Percentiles rank a stretch among this genome's conserved stretches.
phyloP scores from a whole-genome alignment of 2,329 filamentous ascomycete species.

The Diaporthe eres region DNA sequence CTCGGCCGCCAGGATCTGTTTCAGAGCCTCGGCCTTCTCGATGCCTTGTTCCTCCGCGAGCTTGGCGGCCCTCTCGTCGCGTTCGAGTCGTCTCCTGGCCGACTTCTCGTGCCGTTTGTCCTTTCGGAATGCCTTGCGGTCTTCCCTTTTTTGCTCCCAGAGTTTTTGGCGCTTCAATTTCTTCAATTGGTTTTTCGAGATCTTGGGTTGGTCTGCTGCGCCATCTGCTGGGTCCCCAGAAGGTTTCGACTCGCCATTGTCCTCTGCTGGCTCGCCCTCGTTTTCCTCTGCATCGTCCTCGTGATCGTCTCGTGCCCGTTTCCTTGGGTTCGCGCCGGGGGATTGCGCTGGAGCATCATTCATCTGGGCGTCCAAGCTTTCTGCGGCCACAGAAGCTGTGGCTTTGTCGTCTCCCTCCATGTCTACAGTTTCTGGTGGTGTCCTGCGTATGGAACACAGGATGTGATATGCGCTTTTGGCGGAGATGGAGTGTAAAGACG shows the following conservation, averaged over 20 bases:
- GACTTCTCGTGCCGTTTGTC: conserved; percentile 66
- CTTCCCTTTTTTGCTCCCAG: conserved; percentile 81
- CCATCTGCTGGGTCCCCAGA: neutral
- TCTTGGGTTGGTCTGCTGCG: conserved; percentile 32
- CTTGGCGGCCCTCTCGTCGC: conserved; percentile 63
- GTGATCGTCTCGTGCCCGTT: conserved; percentile 34
- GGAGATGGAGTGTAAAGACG: neutral
- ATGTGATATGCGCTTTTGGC: neutral
- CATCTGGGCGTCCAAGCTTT: neutral
- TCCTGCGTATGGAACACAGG: neutral
- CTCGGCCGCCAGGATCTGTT: conserved; percentile 46
- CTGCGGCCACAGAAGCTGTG: neutral
- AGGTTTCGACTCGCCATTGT: neutral
- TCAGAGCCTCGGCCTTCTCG: conserved; percentile 54
- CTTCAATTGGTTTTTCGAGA: conserved; percentile 92
- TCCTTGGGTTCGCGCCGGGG: conserved; percentile 26
- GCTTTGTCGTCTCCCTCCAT: conserved; percentile 15
- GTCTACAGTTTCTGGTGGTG: neutral
- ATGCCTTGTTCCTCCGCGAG: conserved; percentile 56
- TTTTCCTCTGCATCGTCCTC: conserved; percentile 12
- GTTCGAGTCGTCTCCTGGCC: conserved; percentile 64
- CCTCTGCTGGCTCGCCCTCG: neutral
- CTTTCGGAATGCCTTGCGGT: conserved; percentile 67
- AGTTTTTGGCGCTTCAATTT: conserved; percentile 79
- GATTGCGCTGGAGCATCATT: neutral